Base-by-base conservation (phyloP, 805 yeast genomes). In the Zygotorulaspora chibaensis region DNA sequence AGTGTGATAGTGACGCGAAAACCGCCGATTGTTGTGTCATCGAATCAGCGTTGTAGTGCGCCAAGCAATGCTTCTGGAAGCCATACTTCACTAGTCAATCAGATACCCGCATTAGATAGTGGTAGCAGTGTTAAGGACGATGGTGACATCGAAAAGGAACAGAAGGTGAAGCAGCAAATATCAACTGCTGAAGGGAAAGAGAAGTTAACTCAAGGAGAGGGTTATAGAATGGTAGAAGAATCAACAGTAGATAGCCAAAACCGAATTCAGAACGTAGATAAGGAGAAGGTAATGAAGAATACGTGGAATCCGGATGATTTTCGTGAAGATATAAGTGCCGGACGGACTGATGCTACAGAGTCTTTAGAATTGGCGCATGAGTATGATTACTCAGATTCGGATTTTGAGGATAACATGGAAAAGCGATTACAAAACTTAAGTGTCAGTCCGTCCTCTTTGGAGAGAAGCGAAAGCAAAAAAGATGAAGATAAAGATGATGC, bases 351-450 rank as follows among this genome's bases (percentile, higher is more conserved):
- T 26, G 38, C 30, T 6, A 42, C 27, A 20, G 42, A 38, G 17
- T 35, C 41, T 8, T 35, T 34, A 7, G 52, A 42, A 23, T 7
- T 38, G 35, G 46, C 52, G 18, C 51, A 48, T 17, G 56, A 48
- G 17, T 58, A 58, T 42, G 66, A 56, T 38, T 65, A 65, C 41
- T 62, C 67, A 4, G 69, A 65, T 47, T 62, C 67, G 7, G 69
- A 65, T 42, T 65, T 65, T 45, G 69, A 65, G 50, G 69, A 65
- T 25, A 58, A 62, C 39, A 45, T 65, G 31, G 67, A 63, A 35
- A 55, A 58, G 43, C 38, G 69, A 33, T 47, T 65, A 43, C 46
- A 56, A 41, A 56, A 54, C 34, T 46, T 61, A 46, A 47, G 50
- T 16, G 51, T 39, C 12, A 49, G 44, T 23, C 28, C 38, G 9